Conservation (phyloP, 768 basidiomycete genomes). For the Lenzites betulinus region DNA sequence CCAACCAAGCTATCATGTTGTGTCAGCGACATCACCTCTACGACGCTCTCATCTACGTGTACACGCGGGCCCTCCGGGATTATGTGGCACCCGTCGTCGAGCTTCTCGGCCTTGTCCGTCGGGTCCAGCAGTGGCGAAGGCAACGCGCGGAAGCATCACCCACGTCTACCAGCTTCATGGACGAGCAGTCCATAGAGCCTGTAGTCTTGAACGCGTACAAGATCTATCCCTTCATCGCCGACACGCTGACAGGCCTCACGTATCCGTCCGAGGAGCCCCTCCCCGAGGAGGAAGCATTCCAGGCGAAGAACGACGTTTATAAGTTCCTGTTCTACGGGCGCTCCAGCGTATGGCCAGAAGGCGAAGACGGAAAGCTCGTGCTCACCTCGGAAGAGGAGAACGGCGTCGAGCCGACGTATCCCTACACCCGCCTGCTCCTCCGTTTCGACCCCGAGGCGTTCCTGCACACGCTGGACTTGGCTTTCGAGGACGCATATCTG, state of each 20-base stretch:
- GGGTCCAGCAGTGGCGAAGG: conserved; percentile 58
- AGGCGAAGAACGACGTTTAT: conserved; percentile 77
- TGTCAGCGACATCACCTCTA: conserved; percentile 85
- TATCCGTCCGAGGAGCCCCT: conserved; percentile 86
- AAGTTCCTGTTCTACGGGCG: conserved; percentile 82
- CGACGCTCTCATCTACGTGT: conserved; percentile 94
- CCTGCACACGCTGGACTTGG: conserved; percentile 90
- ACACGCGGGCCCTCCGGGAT: conserved; percentile 85
- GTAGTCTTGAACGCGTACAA: conserved; percentile 82
- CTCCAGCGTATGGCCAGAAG: conserved; percentile 75
- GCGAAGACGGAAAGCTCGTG: conserved; percentile 70
- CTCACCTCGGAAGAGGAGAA: conserved; percentile 76
- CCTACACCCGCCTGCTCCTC: conserved; percentile 82
- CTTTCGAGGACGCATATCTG: conserved; percentile 91
- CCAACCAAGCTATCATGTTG: conserved; percentile 87
- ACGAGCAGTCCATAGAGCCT: conserved; percentile 51
- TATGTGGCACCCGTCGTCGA: conserved; percentile 89
- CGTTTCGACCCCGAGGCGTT: conserved; percentile 92
- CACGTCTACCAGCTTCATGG: conserved; percentile 24
- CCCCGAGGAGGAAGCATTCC: conserved; percentile 58
- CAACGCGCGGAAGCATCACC: conserved; percentile 35
- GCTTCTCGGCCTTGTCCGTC: conserved; percentile 73
- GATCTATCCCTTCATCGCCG: conserved; percentile 85
- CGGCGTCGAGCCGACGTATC: conserved; percentile 82
- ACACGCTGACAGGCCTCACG: conserved; percentile 76